Base-by-base conservation (phyloP, 164 flowering plant genomes). In the Amborella trichopoda region DNA sequence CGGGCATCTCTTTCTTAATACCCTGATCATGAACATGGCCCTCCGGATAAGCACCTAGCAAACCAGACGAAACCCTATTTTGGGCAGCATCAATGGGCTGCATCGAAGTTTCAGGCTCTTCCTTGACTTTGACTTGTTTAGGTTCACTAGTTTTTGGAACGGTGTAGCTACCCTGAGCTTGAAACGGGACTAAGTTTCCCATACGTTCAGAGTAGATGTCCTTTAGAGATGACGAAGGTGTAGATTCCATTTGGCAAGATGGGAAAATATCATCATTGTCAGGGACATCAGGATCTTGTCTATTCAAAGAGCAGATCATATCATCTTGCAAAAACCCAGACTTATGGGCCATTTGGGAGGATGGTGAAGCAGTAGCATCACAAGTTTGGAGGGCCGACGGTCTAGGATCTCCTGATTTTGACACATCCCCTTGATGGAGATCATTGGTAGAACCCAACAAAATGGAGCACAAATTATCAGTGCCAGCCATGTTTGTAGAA, bases 221-320 rank as follows among this genome's bases (percentile, higher is more conserved):
- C 2, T 45, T 17, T 26, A 39, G 45, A 26, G 44, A 23, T 27
- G 68, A 45, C 17, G 67, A 44, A 53, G 23, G 25, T 55, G 63
- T 48, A 42, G 57, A 5, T 24, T 55, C 17, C 8, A 40, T 10
- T 26, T 59, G 28, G 37, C 25, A 33, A 3, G 74, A 55, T 6
- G 68, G 52, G 33, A 72, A 48, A 45, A 78, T 38, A 60, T 77
- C 76, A 62, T 81, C 84, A 67, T 83, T 90, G 69, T 52, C 43
- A 17, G 98, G 98, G 44, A 87, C 66, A 14, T 78, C 83, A 24
- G 65, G 70, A 52, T 83, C 89, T 63, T 81, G 93, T 1, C 80
- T 69, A 64, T 75, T 90, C 43, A 87, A 55, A 9, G 49, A 9
- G 58, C 98, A 90, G 57, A 57, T 81, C 10, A 21, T 26, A 22